Evolutionary conservation across 768 basidiomycete genomes (phyloP).

Genomic region (Rhodotorula diobovata): DNA sequence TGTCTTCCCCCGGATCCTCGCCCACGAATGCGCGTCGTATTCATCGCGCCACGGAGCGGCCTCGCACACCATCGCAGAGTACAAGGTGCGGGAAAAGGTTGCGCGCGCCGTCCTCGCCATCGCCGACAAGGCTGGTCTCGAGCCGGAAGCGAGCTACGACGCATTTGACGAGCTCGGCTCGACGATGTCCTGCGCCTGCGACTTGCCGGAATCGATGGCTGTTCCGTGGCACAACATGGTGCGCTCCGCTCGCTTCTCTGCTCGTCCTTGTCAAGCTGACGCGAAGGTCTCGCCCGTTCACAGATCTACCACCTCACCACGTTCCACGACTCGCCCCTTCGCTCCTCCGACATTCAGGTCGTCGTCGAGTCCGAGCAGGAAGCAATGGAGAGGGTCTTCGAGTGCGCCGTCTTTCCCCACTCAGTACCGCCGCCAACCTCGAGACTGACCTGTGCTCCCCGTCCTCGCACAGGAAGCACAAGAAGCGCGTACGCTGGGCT

Average conservation of each 20-base stretch:
- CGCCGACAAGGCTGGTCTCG: background rate
- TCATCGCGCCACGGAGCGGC: background rate
- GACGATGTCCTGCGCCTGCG: background rate
- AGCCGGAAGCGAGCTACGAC: background rate
- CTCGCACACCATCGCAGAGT: background rate
- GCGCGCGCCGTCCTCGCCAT: background rate
- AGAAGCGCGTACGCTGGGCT: background rate
- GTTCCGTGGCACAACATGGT: background rate
- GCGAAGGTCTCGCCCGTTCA: background rate
- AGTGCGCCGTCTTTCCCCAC: background rate
- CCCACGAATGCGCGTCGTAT: background rate
- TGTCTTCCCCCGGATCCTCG: background rate
- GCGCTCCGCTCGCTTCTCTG: too few species aligned
- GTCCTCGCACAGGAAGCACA: background rate
- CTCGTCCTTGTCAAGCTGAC: too few species aligned
- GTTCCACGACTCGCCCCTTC: background rate
- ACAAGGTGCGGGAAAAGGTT: rapidly evolving
- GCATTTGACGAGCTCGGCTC: background rate
- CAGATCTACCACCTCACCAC: background rate
- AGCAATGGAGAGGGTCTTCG: background rate
- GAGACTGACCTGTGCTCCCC: background rate
- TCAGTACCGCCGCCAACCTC: background rate
- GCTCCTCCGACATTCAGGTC: too few species aligned
- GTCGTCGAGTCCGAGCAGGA: background rate
- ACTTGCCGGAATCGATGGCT: too few species aligned